Base-by-base conservation (phyloP, 192 early-diverging fungal species). In the Coemansia sp. region DNA sequence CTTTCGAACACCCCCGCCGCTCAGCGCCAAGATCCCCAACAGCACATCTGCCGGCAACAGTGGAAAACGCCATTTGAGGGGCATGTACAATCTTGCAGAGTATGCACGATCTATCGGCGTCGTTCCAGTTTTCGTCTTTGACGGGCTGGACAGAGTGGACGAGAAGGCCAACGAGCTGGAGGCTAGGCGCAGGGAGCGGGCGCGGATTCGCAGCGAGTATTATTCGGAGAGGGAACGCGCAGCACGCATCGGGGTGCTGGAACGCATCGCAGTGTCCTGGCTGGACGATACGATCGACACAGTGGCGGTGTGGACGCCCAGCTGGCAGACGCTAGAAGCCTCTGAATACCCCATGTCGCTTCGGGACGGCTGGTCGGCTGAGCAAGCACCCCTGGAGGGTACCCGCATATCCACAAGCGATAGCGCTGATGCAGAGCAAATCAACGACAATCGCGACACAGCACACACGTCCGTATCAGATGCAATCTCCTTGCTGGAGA, bases 101-200 rank as follows among this genome's bases (percentile, higher is more conserved):
- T 83, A 82, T 56, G 73, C 85, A 48, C 71, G 79, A 15, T 35
- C 76, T 15, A 36, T 86, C 46, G 76, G 73, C 15, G 86, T 88
- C 62, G 86, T 74, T 17, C 89, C 89, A 0, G 71, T 92, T 23
- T 87, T 90, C 74, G 77, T 92, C 2, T 92, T 92, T 81, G 90
- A 92, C 61, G 87, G 86, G 2, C 23, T 56, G 13, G 32, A 15
- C 15, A 79, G 87, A 0, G 66, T 88, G 1, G 55, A 64, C 8
- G 83, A 83, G 32, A 92, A 92, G 63, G 59, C 75, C 11, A 35
- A 50, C 32, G 89, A 90, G 69, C 45, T 72, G 8, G 19, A 38
- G 1, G 63, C 70, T 49, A 73, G 78, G 45, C 45, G 49, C 17
- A 63, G 50, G 45, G 56, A 63, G 42, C 61, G 59, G 33, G 42